Percentiles rank a stretch among this genome's conserved stretches.
phyloP scores from a whole-genome alignment of 441 rosid species.

The Metrosideros polymorpha region DNA sequence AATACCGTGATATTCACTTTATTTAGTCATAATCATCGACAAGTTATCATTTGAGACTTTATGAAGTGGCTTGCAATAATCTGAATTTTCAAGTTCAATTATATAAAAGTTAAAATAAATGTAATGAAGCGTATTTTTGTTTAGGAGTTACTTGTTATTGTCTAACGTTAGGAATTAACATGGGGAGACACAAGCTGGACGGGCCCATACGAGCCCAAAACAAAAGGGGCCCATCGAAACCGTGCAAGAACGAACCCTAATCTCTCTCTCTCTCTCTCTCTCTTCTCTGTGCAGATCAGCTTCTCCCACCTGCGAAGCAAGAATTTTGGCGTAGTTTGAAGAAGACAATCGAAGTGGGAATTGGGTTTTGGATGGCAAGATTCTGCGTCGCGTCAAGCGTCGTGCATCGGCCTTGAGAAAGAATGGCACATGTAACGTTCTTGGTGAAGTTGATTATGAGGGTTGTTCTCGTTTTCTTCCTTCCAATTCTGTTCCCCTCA shows the following conservation, averaged over 20 bases:
- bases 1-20: not conserved
- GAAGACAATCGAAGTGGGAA: not conserved
- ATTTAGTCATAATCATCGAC: not conserved
- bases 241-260: not conserved
- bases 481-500: not conserved
- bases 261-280: not conserved
- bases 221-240: not conserved
- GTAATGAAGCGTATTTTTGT: no score
- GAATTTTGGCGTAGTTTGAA: not conserved
- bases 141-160: not conserved
- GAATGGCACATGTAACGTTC: not conserved
- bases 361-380: not conserved
- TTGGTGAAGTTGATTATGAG: not conserved
- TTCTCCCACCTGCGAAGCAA: not conserved
- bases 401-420: not conserved
- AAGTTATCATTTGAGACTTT: fast-evolving
- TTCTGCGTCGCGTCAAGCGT: not conserved
- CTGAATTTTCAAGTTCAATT: not conserved
- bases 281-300: not conserved
- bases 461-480: not conserved
- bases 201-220: not conserved
- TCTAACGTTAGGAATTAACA: not conserved
- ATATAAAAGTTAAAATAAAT: not conserved
- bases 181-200: not conserved
- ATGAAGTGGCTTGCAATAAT: not conserved